Evolutionary conservation across 2,329 filamentous ascomycete species (phyloP).

Genomic region (Trichoderma harzianum): DNA sequence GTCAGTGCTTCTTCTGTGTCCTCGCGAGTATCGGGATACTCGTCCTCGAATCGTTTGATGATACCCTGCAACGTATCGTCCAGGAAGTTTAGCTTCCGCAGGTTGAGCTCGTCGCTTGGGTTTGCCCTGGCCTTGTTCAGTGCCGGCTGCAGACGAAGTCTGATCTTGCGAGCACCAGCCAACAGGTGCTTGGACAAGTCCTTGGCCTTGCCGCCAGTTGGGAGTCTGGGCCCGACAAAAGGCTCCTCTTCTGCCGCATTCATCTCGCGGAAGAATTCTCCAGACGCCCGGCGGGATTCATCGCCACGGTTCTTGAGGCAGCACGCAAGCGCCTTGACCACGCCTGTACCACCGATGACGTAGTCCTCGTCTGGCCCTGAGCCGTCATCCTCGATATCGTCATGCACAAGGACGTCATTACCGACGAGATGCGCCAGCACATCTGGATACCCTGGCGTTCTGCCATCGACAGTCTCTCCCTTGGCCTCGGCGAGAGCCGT

Average conservation of each 20-base stretch:
- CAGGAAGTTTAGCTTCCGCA: conserved; percentile 81
- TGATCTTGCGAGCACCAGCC: conserved; percentile 83
- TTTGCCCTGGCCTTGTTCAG: conserved; percentile 69
- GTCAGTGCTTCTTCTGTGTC: background rate
- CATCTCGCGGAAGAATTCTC: conserved; percentile 51
- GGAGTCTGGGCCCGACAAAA: conserved; percentile 36
- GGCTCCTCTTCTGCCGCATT: conserved; percentile 36
- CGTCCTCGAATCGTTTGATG: conserved; percentile 92
- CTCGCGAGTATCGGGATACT: conserved; percentile 82
- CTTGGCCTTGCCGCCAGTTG: conserved; percentile 62
- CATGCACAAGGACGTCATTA: conserved; percentile 52
- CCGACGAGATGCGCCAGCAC: conserved; percentile 86
- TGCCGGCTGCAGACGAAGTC: conserved; percentile 76
- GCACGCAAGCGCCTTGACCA: conserved; percentile 89
- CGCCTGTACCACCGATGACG: conserved; percentile 90
- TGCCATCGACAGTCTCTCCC: conserved; percentile 28
- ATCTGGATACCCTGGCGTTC: conserved; percentile 59
- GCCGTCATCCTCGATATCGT: conserved; percentile 56
- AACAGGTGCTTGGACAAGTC: conserved; percentile 92
- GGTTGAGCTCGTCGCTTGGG: conserved; percentile 68
- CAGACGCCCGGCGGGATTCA: conserved; percentile 54
- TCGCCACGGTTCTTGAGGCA: conserved; percentile 76
- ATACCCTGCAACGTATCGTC: conserved; percentile 85
- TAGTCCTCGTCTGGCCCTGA: conserved; percentile 87
- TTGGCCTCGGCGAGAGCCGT: conserved; percentile 40